A percentile compares a stretch with the other conserved stretches of the same genome.
Evolutionary conservation across 2,329 filamentous ascomycete species (phyloP).

Genomic region (Piedraia hortae): DNA sequence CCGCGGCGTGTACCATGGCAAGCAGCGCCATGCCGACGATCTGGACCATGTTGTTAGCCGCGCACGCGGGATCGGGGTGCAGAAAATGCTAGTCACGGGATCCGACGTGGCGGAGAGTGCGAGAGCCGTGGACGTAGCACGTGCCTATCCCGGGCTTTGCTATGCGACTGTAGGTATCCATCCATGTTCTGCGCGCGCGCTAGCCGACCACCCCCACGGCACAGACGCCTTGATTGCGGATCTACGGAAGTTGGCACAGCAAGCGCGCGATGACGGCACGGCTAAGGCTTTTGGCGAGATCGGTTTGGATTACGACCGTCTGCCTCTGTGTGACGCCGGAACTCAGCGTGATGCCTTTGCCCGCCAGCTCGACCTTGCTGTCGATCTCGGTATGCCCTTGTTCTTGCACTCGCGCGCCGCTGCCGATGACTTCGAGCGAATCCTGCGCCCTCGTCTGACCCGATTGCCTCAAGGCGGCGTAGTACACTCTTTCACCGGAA

Average conservation of each 20-base stretch:
- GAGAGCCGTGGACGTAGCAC: conserved; percentile 45
- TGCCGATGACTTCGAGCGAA: conserved; percentile 50
- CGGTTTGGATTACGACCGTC: conserved; percentile 80
- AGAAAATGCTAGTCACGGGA: conserved; percentile 79
- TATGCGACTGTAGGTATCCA: conserved; percentile 86
- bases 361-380: conserved; percentile 52
- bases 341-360: conserved; percentile 68
- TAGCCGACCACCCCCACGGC: conserved; percentile 36
- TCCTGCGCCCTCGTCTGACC: conserved; percentile 28
- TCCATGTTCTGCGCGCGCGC: conserved; percentile 61
- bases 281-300: conserved; percentile 78
- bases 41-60: conserved; percentile 51
- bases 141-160: conserved; percentile 48
- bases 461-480: conserved; percentile 43
- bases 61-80: conserved; percentile 50
- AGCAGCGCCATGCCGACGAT: conserved; percentile 45
- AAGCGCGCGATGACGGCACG: conserved; percentile 28
- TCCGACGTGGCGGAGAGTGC: conserved; percentile 57
- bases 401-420: conserved; percentile 84
- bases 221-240: conserved; percentile 25
- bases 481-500: conserved; percentile 88
- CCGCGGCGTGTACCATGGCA: conserved; percentile 58
- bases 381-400: conserved; percentile 51
- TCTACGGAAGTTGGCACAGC: conserved; percentile 35
- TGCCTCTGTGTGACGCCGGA: conserved; percentile 54